Evolutionary conservation across 345 rosid species (phyloP).

Genomic region (Salix brachista): DNA sequence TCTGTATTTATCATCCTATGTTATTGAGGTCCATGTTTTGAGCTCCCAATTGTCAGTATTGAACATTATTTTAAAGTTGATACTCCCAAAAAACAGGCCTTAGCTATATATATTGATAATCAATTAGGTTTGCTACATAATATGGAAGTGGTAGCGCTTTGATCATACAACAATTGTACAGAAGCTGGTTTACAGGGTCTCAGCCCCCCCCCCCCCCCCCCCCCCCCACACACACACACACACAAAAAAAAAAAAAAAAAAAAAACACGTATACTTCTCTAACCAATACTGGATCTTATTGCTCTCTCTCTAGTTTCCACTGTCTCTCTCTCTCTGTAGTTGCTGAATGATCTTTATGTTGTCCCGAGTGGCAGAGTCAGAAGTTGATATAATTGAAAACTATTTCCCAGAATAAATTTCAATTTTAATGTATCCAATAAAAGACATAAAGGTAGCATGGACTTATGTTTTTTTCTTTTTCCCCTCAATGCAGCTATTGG

Average conservation of each 20-base stretch:
- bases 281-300: neutral
- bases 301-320: neutral
- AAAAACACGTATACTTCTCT: neutral
- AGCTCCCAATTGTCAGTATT: neutral
- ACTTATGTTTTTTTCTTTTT: constrained; percentile 4
- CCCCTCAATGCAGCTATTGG: constrained; percentile 61
- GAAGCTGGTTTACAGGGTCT: too few relatives aligned
- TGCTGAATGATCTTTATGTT: neutral
- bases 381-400: neutral
- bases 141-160: neutral
- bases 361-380: neutral
- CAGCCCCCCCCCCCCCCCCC: neutral
- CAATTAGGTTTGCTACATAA: neutral
- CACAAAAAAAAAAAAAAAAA: too few relatives aligned
- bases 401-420: neutral
- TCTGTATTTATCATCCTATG: neutral
- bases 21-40: neutral
- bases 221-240: too few relatives aligned
- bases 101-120: neutral
- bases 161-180: neutral
- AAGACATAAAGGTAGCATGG: neutral
- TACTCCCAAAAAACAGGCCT: neutral
- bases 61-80: neutral
- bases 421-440: neutral
- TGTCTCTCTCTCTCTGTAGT: neutral